Percentiles rank a stretch among this genome's conserved stretches.
phyloP scores from a whole-genome alignment of 495 filamentous ascomycete genomes.

The Tuber borchii region DNA sequence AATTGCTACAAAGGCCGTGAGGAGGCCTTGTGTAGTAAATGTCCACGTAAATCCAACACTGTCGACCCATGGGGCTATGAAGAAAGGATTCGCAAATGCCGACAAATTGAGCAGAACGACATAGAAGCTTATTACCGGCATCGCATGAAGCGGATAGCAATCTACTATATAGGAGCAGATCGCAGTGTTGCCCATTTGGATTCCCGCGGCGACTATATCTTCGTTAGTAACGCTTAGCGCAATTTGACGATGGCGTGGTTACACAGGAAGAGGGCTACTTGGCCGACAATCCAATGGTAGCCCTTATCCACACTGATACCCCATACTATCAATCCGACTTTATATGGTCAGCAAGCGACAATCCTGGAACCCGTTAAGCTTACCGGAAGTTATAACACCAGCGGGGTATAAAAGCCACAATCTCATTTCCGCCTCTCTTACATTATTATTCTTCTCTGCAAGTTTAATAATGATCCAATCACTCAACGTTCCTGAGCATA shows the following conservation, averaged over 20 bases:
- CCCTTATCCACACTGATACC: conserved; percentile 52
- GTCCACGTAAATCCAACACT: conserved; percentile 54
- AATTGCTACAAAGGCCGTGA: conserved; percentile 47
- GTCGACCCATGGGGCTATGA: conserved; percentile 53
- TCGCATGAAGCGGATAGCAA: conserved; percentile 54
- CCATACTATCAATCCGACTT: conserved; percentile 50
- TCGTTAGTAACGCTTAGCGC: neutral
- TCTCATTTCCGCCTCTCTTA: conserved; percentile 54
- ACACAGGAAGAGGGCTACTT: conserved; percentile 54
- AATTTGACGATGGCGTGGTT: neutral
- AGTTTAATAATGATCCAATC: conserved; percentile 50
- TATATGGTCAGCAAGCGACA: neutral
- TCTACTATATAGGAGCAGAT: conserved; percentile 55
- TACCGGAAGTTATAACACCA: conserved; percentile 48
- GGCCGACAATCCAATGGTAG: conserved; percentile 58
- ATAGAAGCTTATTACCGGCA: conserved; percentile 57
- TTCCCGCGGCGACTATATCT: conserved; percentile 51
- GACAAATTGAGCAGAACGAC: conserved; percentile 55
- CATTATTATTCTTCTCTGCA: conserved; percentile 47
- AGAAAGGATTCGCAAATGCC: conserved; percentile 50
- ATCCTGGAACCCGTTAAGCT: conserved; percentile 11
- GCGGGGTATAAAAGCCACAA: conserved; percentile 57
- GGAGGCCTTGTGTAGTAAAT: conserved; percentile 52
- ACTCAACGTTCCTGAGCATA: conserved; percentile 52
- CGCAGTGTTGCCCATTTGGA: conserved; percentile 58